phyloP scores from a whole-genome alignment of 371 early-diverging fungal species.

The Mortierella sp. region DNA sequence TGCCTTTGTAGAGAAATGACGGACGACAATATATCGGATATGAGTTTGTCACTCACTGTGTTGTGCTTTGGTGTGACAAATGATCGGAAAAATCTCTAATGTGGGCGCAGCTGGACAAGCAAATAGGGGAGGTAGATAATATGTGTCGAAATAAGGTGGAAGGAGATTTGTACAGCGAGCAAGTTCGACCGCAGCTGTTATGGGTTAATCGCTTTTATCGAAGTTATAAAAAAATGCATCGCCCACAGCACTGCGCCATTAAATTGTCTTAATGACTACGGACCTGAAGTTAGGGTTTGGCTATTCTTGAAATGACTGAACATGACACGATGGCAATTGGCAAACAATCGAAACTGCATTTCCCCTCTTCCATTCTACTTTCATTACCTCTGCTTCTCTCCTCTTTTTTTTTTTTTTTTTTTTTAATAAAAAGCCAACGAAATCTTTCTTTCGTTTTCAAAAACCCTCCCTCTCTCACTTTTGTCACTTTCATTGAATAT shows the following conservation, averaged over 20 bases:
- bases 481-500: background rate
- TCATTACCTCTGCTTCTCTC: background rate
- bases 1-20: background rate
- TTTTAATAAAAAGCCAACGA: constrained; percentile 5
- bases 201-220: background rate
- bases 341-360: background rate
- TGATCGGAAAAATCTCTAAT: background rate
- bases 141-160: background rate
- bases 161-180: background rate
- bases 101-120: background rate
- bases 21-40: background rate
- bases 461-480: background rate
- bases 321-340: background rate
- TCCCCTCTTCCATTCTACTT: background rate
- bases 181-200: background rate
- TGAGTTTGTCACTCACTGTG: background rate
- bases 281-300: background rate
- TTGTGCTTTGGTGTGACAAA: background rate
- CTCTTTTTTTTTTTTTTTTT: background rate
- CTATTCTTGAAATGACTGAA: background rate
- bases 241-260: constrained; percentile 10
- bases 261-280: background rate
- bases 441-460: background rate
- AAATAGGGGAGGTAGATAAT: background rate
- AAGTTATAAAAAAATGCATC: background rate